Base-by-base conservation (phyloP, 306 rosid genomes). In the Trichosanthes cucumerina region DNA sequence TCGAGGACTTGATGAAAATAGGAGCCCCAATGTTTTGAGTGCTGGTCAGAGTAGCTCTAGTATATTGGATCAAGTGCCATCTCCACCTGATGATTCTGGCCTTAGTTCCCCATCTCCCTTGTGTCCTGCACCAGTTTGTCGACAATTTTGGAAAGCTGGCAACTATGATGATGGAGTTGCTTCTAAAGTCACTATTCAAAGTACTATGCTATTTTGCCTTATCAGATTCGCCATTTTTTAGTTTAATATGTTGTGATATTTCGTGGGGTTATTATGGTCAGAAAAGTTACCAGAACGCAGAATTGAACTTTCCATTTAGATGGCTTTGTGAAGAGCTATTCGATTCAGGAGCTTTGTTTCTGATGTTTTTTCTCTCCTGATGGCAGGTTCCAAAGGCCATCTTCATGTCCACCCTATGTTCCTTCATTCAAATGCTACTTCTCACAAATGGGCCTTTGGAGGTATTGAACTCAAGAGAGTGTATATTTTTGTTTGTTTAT, bases 401-500 rank as follows among this genome's bases (percentile, higher is more conserved):
- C 85, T 95, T 68, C 91, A 86, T 33, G 89, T 92, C 77, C 93
- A 91, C 66, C 98, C 98, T 23, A 83, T 84, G 92, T 93, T 93
- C 84, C 96, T 93, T 85, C 97, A 95, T 84, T 95, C 97, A 24
- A 95, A 95, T 91, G 99, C 99, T 74, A 95, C 99, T 60, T 95
- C 97, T 5, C 99, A 95, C 80, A 95, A 92, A 83, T 95, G 99
- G 99, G 90, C 90, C 71, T 95, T 92, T 87, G 97, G 99, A 36
- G 99, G 99, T 95, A 91, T 76, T 78, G 78, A 62, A 76, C 72
- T 34, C 53, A 33, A 65, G 34, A 16, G 24, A 16, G 46, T 46
- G 64, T 38, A 56, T 41, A 15, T 63, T 0, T 63, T 63, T 33
- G 70, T 63, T 33, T 63, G 70, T 16, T 31, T 63, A 63, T 34